A percentile compares a stretch with the other conserved stretches of the same genome.
Conservation (phyloP, 352 stramenopile genomes). For the Chloridella minuta region DNA sequence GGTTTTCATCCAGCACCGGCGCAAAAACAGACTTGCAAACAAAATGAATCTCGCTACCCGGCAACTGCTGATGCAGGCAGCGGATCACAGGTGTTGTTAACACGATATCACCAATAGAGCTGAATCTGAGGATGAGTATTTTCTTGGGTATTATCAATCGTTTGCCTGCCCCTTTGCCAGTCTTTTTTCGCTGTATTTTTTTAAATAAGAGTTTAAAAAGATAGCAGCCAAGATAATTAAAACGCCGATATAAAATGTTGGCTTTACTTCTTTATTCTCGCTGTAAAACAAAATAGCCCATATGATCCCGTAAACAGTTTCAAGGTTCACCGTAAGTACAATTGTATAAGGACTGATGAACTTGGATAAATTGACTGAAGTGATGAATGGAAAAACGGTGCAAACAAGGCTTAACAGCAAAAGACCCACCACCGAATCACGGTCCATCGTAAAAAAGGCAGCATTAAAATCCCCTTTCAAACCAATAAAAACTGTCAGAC, state of each 20-base stretch:
- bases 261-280: neutral
- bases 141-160: too few species aligned
- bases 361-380: neutral
- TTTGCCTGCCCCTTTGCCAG: too few species aligned
- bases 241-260: neutral
- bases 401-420: neutral
- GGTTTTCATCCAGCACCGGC: neutral
- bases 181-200: neutral
- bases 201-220: neutral
- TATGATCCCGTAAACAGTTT: neutral
- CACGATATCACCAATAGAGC: neutral
- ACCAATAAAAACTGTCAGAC: neutral
- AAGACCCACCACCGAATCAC: neutral
- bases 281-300: neutral
- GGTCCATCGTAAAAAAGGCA: neutral
- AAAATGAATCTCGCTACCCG: neutral
- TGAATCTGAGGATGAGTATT: neutral
- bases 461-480: neutral
- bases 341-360: neutral
- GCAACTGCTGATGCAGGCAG: neutral
- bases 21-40: neutral
- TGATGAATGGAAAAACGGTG: neutral
- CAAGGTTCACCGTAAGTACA: neutral
- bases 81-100: neutral
- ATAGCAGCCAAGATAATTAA: neutral